These are phyloP conservation scores for Phytophthora hybrid DNA, from an alignment of 352 stramenopile genomes.

Conservation along the genomic window DNA sequence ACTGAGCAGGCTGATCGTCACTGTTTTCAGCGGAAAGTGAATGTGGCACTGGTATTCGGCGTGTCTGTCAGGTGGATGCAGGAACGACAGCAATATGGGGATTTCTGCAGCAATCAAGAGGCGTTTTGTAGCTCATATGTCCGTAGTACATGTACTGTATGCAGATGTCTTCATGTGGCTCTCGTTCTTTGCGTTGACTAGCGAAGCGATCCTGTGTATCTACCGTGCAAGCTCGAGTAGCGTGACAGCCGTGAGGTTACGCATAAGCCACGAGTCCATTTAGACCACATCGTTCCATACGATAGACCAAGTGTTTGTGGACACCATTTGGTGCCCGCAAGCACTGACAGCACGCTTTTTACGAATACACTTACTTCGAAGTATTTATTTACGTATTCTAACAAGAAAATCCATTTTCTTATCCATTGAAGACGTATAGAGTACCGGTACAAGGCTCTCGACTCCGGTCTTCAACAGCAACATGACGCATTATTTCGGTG, in stretches of 20 bases:
- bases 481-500: background rate
- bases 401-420: background rate
- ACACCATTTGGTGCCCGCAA: constrained; percentile 6
- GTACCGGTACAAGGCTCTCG: background rate
- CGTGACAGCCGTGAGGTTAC: background rate
- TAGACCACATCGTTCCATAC: background rate
- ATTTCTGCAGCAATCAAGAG: background rate
- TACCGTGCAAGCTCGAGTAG: background rate
- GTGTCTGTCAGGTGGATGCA: background rate
- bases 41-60: background rate
- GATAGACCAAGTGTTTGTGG: background rate
- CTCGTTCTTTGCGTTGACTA: background rate
- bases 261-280: background rate
- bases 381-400: background rate
- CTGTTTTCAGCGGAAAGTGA: background rate
- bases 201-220: background rate
- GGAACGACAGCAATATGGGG: background rate
- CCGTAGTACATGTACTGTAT: background rate
- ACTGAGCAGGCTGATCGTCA: constrained; percentile 18
- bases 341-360: background rate
- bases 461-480: background rate
- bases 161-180: background rate
- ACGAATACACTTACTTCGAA: background rate
- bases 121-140: background rate
- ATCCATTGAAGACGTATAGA: background rate